Conservation (phyloP, 371 early-diverging fungal genomes). For the Apophysomyces ossiformis region DNA sequence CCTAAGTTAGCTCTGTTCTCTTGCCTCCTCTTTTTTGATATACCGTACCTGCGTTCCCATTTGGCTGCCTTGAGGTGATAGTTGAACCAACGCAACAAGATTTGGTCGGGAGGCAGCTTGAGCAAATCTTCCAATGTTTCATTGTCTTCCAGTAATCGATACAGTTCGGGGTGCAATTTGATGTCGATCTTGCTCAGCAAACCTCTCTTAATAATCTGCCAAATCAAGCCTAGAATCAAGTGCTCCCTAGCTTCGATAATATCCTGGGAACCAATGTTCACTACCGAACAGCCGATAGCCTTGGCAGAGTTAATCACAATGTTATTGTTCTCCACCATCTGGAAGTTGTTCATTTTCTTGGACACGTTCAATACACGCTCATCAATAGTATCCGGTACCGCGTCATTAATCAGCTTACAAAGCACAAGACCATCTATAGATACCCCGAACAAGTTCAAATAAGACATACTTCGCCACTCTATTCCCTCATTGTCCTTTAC, state of each 20-base stretch:
- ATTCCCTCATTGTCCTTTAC: constrained; percentile 26
- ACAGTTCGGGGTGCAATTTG: constrained; percentile 95
- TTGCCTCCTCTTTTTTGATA: constrained; percentile 6
- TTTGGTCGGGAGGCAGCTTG: constrained; percentile 92
- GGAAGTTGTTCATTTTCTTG: constrained; percentile 85
- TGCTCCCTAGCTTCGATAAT: constrained; percentile 94
- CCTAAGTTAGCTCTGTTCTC: background rate
- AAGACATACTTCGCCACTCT: background rate
- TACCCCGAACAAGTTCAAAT: background rate
- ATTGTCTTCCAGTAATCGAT: constrained; percentile 89
- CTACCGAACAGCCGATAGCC: constrained; percentile 95
- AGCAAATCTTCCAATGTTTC: constrained; percentile 92
- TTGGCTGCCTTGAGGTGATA: constrained; percentile 95
- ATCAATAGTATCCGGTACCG: constrained; percentile 96
- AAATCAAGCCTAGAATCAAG: constrained; percentile 93
- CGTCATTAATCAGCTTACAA: constrained; percentile 95
- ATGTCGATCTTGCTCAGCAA: constrained; percentile 94
- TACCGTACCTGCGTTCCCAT: constrained; percentile 68
- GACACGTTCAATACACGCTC: constrained; percentile 93
- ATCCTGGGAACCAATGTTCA: constrained; percentile 96
- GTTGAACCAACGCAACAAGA: constrained; percentile 97
- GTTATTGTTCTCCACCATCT: constrained; percentile 98
- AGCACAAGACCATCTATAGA: constrained; percentile 88
- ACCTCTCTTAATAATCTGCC: constrained; percentile 98
- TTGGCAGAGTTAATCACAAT: constrained; percentile 97